phyloP scores from a whole-genome alignment of 306 rosid species.

The Glycine latifolia region DNA sequence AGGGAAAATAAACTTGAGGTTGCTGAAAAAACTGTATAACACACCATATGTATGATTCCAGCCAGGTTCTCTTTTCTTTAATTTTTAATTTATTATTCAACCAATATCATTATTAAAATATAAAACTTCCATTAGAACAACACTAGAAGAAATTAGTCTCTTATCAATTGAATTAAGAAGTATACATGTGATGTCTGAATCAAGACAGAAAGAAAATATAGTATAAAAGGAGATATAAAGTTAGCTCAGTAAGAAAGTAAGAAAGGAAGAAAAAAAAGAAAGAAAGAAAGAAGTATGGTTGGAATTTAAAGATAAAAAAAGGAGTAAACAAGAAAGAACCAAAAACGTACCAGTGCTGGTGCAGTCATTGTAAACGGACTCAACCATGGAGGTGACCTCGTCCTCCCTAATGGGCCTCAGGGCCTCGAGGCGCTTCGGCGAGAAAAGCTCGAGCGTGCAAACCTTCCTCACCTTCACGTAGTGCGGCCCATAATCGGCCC shows the following conservation, averaged over 20 bases:
- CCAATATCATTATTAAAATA: neutral
- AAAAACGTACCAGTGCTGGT: conserved; percentile 57
- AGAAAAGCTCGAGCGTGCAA: conserved; percentile 90
- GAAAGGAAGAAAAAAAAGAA: too few species aligned
- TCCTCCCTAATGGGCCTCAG: conserved; percentile 86
- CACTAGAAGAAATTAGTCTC: too few species aligned
- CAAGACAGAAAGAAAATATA: too few species aligned
- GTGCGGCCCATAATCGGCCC: conserved; percentile 98
- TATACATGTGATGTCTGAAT: too few species aligned
- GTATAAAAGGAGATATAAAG: too few species aligned
- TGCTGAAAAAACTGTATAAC: neutral
- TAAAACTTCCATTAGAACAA: too few species aligned
- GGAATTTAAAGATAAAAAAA: too few species aligned
- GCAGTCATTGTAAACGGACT: conserved; percentile 66
- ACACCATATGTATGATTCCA: neutral
- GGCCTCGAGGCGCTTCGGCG: conserved; percentile 71
- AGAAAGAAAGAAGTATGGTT: too few species aligned
- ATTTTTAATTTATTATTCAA: neutral
- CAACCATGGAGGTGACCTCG: conserved; percentile 91
- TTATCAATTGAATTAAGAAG: too few species aligned
- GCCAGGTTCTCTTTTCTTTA: neutral
- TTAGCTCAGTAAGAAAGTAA: too few species aligned
- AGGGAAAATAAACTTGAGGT: too few species aligned
- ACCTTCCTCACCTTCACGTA: conserved; percentile 97
- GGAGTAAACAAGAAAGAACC: too few species aligned